Base-by-base conservation (phyloP, 352 stramenopile genomes). In the Globisporangium paroecandrum region DNA sequence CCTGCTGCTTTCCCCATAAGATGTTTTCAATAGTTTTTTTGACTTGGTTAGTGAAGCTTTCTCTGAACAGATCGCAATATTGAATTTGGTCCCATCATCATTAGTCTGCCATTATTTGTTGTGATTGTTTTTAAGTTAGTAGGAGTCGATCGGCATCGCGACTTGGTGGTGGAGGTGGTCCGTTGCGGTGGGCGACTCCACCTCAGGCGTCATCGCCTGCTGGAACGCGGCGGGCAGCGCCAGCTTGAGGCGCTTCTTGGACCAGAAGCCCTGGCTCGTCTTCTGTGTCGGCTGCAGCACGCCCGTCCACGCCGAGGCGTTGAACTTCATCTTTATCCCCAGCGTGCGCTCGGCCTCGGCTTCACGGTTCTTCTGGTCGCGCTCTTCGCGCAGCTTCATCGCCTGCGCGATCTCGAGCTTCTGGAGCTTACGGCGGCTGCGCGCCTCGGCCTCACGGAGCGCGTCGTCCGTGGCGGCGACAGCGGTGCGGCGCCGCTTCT, bases 381-480 rank as follows among this genome's bases (percentile, higher is more conserved):
- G 79, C 62, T 91, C 82, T 67, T 92, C 80, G 13, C 85, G 82
- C 46, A 84, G 63, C 55, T 71, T 72, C 51, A 90, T 82, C 29
- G 85, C 81, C 32, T 87, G 72, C 0, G 80, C 80, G 61, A 92
- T 87, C 66, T 94, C 85, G 36, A 88, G 29, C 59, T 89, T 90
- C 62, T 89, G 85, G 2, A 86, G 56, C 24, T 82, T 82, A 22
- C 83, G 83, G 41, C 88, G 77, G 62, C 86, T 94, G 27, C 88
- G 81, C 4, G 77, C 63, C 60, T 95, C 88, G 47, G 88, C 88
- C 69, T 95, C 88, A 27, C 84, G 86, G 46, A 95, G 65, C 0
- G 88, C 88, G 25, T 95, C 88, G 43, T 94, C 84, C 0, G 87
- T 94, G 10, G 88, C 88, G 41, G 86, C 83, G 5, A 91, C 81